Conservation (phyloP, 2,329 filamentous ascomycete genomes). For the Trichoderma sp. region DNA sequence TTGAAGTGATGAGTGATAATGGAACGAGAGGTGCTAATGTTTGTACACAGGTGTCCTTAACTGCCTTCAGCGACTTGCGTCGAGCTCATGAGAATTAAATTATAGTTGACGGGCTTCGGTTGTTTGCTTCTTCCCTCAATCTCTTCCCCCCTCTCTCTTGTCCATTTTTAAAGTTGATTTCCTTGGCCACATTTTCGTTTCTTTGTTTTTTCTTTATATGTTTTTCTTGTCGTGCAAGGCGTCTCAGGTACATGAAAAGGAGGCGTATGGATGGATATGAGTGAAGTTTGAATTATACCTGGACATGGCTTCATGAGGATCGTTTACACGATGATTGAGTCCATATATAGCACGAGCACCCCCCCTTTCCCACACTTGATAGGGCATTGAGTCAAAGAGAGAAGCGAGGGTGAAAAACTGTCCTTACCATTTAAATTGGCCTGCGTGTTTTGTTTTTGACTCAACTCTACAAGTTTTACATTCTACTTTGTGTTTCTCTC, state of each 20-base stretch:
- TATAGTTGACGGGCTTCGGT: not conserved
- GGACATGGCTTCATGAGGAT: not conserved
- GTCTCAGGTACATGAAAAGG: conserved; percentile 14
- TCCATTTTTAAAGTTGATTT: not conserved
- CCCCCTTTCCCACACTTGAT: not conserved
- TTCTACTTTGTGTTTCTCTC: not conserved
- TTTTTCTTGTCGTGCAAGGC: conserved; percentile 7
- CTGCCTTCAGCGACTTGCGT: conserved; percentile 43
- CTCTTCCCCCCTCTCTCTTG: not conserved
- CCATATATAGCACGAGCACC: not conserved
- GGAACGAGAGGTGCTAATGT: not conserved
- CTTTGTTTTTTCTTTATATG: not conserved
- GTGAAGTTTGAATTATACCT: conserved; percentile 15
- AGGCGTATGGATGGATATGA: conserved; percentile 11
- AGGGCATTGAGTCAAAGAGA: not conserved
- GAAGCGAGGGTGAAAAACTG: not conserved
- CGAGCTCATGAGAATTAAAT: conserved; percentile 24
- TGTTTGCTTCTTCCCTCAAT: not conserved
- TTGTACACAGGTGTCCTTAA: conserved; percentile 38
- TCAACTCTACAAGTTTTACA: not conserved
- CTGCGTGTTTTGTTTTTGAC: not conserved
- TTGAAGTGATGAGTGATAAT: not conserved
- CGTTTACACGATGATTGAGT: conserved; percentile 1
- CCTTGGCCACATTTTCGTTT: not conserved
- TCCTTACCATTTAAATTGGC: not conserved